phyloP scores from a whole-genome alignment of 331 rosid genomes.

The Pyracantha coccinea region DNA sequence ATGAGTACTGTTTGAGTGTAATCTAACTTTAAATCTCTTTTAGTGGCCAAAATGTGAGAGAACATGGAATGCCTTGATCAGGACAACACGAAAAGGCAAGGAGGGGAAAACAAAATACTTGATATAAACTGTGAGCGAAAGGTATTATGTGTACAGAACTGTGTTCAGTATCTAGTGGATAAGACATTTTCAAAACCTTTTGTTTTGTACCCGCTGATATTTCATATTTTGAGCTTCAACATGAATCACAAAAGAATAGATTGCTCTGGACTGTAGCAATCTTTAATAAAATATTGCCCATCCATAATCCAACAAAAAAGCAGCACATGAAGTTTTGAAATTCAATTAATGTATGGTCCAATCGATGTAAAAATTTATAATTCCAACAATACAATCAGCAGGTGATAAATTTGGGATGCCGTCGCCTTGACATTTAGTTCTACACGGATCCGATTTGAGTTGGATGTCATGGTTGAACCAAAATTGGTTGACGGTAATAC shows the following conservation, averaged over 20 bases:
- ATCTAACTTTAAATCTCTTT: no score
- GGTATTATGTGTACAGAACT: background rate
- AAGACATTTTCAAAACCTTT: background rate
- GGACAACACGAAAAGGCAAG: background rate
- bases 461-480: background rate
- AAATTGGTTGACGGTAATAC: background rate
- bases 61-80: background rate
- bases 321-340: no score
- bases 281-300: background rate
- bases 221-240: background rate
- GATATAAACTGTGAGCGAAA: background rate
- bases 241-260: constrained; percentile 1
- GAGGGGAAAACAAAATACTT: background rate
- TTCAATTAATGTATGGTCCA: background rate
- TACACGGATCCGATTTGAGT: background rate
- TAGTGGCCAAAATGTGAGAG: background rate
- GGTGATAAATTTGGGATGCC: no score
- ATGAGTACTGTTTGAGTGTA: no score
- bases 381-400: background rate
- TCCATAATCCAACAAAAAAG: background rate
- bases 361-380: background rate
- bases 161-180: background rate
- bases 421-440: no score
- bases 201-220: background rate
- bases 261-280: background rate